Evolutionary conservation across 78 protist genomes (phyloP).

Genomic region (Protostelium mycophagum): DNA sequence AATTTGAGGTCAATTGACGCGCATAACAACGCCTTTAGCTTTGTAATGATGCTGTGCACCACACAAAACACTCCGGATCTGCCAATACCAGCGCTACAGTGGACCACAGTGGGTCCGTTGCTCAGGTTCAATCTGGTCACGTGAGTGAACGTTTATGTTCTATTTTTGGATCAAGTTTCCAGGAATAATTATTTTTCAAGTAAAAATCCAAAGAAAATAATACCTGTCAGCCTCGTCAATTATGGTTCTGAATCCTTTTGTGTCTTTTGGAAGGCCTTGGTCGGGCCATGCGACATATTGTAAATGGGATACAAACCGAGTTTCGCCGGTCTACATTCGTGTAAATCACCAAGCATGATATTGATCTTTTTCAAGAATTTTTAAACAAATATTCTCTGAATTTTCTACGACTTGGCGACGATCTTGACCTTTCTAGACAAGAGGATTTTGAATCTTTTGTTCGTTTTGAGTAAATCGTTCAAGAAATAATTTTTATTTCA

Average conservation of each 20-base stretch:
- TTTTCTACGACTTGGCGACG: no score
- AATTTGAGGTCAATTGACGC: not conserved
- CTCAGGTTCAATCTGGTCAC: not conserved
- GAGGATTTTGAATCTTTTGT: no score
- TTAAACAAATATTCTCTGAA: no score
- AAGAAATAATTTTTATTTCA: no score
- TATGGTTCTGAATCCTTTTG: constrained; percentile 51
- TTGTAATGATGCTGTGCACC: constrained; percentile 37
- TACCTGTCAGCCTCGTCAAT: constrained; percentile 46
- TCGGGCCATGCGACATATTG: constrained; percentile 86
- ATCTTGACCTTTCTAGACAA: no score
- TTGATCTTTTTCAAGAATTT: no score
- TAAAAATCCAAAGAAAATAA: not conserved
- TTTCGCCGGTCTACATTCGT: not conserved
- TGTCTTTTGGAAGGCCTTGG: constrained; percentile 53
- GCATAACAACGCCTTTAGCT: constrained; percentile 4
- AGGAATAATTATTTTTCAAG: not conserved
- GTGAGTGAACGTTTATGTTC: not conserved
- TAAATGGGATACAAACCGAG: constrained; percentile 33
- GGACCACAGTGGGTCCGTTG: constrained; percentile 68
- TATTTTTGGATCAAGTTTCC: no score
- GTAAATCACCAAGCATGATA: not conserved
- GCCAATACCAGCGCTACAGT: constrained; percentile 83
- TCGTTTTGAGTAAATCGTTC: no score
- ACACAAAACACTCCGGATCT: constrained; percentile 75